Evolutionary conservation across 352 stramenopile species (phyloP), one percentile per base, ranked within the genome.

Genomic region (Globisporangium barbulae): DNA sequence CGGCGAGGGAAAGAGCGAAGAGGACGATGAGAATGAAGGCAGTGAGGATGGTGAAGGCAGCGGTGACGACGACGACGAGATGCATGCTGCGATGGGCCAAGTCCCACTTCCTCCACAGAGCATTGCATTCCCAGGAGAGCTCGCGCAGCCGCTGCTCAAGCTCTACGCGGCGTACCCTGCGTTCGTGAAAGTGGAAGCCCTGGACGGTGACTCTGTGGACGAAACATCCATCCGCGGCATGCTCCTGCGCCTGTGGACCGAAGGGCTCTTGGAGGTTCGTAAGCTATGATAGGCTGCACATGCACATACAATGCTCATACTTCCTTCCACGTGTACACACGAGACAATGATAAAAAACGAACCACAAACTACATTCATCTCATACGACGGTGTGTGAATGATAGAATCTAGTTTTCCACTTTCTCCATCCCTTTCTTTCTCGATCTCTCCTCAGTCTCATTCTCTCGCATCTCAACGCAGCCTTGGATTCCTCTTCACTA

Each of bases 181-280:
- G 12, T 59, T 73, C 31, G 39, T 69, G 44, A 49, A 62, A 0
- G 64, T 90, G 15, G 64, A 82, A 19, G 69, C 83, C n/a, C 63
- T 95, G 42, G 59, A 78, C 25, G 65, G 77, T 47, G 60, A 60
- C 31, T 63, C 59, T 7, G 70, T 64, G 10, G 79, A 88, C 47
- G 81, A 91, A 59, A 87, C 76, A 4, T 72, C 82, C 60, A 76
- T 93, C 33, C 81, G 85, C 21, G 87, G 83, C 22, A 92, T 96
- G 81, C 66, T 96, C 10, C 62, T 94, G n/a, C 85, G 85, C 3
- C 65, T 96, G 49, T 92, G 85, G 81, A 85, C 81, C 12, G 85
- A 94, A 58, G 75, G 77, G 17, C 66, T 96, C 44, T 60, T 94
- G 52, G 68, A 82, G 10, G 61, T 79, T 54, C 59, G 61, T 0